A percentile compares a stretch with the other conserved stretches of the same genome.
These are phyloP conservation scores for Colletotrichum theobromicola DNA, from an alignment of 2,329 filamentous ascomycete genomes.

Conservation along the genomic window DNA sequence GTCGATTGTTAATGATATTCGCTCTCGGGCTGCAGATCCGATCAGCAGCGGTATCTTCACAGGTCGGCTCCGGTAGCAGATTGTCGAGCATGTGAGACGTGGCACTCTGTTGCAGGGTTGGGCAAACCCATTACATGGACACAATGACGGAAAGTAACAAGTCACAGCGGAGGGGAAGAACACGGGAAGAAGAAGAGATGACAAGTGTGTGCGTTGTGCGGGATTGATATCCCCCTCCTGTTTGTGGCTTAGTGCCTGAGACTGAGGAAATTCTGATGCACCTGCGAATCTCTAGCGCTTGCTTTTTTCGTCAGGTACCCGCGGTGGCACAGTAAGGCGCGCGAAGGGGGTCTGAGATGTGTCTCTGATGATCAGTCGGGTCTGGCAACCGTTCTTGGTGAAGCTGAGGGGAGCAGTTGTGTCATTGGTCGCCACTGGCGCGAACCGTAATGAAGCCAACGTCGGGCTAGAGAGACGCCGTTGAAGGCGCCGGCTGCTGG, in stretches of 20 bases:
- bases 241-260: not conserved
- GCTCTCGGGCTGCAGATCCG: slow-evolving; percentile 3
- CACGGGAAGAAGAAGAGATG: not conserved
- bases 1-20: not conserved
- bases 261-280: not conserved
- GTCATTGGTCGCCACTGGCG: slow-evolving; percentile 21
- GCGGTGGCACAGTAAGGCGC: not conserved
- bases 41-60: not conserved
- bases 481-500: slow-evolving; percentile 2
- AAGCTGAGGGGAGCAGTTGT: not conserved
- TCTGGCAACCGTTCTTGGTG: slow-evolving; percentile 7
- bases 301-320: slow-evolving; percentile 16
- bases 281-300: not conserved
- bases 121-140: not conserved
- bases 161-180: not conserved
- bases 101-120: not conserved
- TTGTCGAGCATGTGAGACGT: slow-evolving; percentile 17
- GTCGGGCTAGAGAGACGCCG: slow-evolving; percentile 14
- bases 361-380: slow-evolving; percentile 14
- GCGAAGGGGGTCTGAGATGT: slow-evolving; percentile 8
- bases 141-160: not conserved
- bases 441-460: slow-evolving; percentile 12
- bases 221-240: not conserved
- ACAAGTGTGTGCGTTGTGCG: not conserved
- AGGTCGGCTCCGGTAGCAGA: not conserved